Base-by-base conservation (phyloP, 2,329 filamentous ascomycete genomes). In the Setomelanomma holmii region DNA sequence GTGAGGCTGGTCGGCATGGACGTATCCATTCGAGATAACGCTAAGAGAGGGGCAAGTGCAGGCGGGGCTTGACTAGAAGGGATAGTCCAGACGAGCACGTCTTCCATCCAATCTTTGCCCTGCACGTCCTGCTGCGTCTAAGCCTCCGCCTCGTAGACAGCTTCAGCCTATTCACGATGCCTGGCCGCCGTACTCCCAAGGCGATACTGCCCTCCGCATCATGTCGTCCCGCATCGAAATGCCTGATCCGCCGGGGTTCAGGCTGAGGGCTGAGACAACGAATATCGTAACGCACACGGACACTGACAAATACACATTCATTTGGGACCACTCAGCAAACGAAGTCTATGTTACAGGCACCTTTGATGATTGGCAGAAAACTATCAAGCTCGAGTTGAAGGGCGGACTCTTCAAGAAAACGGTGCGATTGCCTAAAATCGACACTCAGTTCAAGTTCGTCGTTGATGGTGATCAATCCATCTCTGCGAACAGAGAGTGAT, bases 1-100 rank as follows among this genome's bases (percentile, higher is more conserved):
- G 10, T 45, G 48, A 51, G 36, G 41, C 48, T 51, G 48, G 48
- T 45, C 20, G 30, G 19, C 19, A 51, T 38, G 11, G 21, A 22
- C 11, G 7, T 35, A 10, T 10, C 38, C 12, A 22, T 14, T 17
- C 17, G 22, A 39, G 33, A 38, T 30, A 39, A 24, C 45, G 39
- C 45, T 42, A 49, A 24, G 39, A 8, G 38, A 36, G 39, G 36
- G 38, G 38, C 36, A 45, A 33, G 21, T 38, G 16, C 20, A 45
- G 33, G 43, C 43, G 30, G 46, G 38, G 40, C 40, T 38, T 11
- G 40, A 43, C 46, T 16, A 44, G 33, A 49, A 38, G 11, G 16
- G 40, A 19, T 43, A 22, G 40, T 49, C n/a, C 19, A 43, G 27
- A 21, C 46, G 46, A 42, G 2, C 5, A 43, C 40, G 3, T 33